Conservation (phyloP, 495 filamentous ascomycete genomes). For the Penicillium canescens region DNA sequence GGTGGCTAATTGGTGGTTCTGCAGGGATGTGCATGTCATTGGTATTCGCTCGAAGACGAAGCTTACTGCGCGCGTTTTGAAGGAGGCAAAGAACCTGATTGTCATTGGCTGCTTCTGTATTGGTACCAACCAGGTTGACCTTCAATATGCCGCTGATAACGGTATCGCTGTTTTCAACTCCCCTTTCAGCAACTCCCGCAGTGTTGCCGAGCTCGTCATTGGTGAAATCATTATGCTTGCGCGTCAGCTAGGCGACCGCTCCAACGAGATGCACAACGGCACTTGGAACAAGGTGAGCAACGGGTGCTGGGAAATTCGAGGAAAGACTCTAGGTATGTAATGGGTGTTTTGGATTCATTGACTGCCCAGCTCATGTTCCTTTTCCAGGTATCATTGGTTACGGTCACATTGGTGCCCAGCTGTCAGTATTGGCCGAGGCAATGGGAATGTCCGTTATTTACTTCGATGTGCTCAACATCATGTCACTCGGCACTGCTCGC, state of each 20-base stretch:
- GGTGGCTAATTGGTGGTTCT: constrained; percentile 4
- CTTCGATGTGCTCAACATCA: constrained; percentile 89
- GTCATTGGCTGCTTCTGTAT: constrained; percentile 99
- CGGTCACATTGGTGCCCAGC: constrained; percentile 95
- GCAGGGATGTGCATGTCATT: constrained; percentile 92
- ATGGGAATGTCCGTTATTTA: constrained; percentile 98
- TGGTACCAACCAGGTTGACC: constrained; percentile 96
- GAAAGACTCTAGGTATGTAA: constrained; percentile 83
- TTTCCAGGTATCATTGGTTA: constrained; percentile 84
- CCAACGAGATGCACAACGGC: constrained; percentile 89
- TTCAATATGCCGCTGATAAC: constrained; percentile 84
- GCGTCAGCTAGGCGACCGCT: constrained; percentile 89
- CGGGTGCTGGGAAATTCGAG: constrained; percentile 96
- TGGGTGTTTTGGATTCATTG: not conserved
- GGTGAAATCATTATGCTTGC: constrained; percentile 89
- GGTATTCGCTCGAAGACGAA: constrained; percentile 98
- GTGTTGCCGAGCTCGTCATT: constrained; percentile 94
- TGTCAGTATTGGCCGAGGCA: constrained; percentile 92
- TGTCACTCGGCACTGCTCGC: constrained; percentile 84
- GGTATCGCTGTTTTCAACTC: constrained; percentile 99
- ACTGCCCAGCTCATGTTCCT: not conserved
- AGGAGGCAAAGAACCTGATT: constrained; percentile 88
- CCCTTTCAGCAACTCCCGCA: constrained; percentile 95
- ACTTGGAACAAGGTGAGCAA: constrained; percentile 98
- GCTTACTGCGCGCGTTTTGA: constrained; percentile 80